Evolutionary conservation across 75 land plant genomes (phyloP).

Genomic region (Cupressus sempervirens): DNA sequence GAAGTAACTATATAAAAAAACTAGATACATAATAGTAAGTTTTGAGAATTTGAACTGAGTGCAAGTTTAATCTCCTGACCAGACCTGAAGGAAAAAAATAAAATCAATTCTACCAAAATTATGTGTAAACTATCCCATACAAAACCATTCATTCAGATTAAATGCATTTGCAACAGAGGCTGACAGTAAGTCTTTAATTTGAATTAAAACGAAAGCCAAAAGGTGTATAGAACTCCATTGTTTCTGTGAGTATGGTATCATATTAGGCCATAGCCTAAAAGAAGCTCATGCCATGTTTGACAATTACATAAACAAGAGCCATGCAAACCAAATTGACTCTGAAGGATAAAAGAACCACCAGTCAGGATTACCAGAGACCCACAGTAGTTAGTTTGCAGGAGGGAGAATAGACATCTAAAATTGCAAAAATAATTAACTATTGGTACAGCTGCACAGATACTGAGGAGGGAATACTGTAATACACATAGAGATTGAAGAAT

Average conservation of each 20-base stretch:
- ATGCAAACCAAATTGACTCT: neutral
- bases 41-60: too few relatives aligned
- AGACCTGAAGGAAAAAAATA: neutral
- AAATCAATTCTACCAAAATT: neutral
- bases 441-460: neutral
- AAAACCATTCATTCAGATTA: neutral
- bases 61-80: neutral
- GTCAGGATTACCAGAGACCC: neutral
- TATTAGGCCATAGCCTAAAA: neutral
- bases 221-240: neutral
- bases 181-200: too few relatives aligned
- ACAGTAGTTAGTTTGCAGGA: neutral
- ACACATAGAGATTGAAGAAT: neutral
- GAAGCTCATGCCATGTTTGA: neutral
- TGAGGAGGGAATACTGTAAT: neutral
- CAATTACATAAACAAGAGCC: neutral
- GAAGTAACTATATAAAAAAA: neutral
- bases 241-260: neutral
- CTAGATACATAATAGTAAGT: neutral
- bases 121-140: too few relatives aligned
- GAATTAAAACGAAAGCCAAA: neutral
- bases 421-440: neutral
- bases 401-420: neutral
- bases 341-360: neutral
- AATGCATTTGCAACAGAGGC: neutral